phyloP scores from a whole-genome alignment of 2,329 filamentous ascomycete species.

The Acephala macrosclerotiorum region DNA sequence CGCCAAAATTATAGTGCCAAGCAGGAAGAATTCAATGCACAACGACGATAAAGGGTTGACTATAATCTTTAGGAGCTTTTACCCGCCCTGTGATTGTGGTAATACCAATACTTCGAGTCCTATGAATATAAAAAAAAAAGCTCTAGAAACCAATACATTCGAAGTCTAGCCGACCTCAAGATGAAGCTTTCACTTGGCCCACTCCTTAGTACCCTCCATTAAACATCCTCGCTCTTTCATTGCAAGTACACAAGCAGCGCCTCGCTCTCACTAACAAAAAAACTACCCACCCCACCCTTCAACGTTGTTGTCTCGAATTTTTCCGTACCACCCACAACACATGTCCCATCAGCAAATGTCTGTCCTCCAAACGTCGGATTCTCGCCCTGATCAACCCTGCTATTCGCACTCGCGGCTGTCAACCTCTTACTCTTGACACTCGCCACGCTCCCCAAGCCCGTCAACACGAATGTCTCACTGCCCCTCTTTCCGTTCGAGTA shows the following conservation, averaged over 20 bases:
- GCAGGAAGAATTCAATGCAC: too few species aligned
- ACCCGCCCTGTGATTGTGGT: too few species aligned
- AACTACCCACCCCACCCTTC: conserved; percentile 47
- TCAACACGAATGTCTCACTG: conserved; percentile 34
- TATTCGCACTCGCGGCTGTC: conserved; percentile 50
- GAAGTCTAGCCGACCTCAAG: too few species aligned
- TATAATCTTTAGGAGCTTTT: too few species aligned
- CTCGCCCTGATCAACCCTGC: conserved; percentile 53
- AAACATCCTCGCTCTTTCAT: conserved; percentile 7
- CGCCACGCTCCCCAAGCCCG: conserved; percentile 22
- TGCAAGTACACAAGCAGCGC: conserved; percentile 55
- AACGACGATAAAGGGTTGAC: too few species aligned
- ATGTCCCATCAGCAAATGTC: conserved; percentile 54
- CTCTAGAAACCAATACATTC: too few species aligned
- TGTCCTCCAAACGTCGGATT: conserved; percentile 55
- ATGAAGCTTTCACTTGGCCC: too few species aligned
- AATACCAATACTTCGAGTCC: too few species aligned
- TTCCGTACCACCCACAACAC: conserved; percentile 51
- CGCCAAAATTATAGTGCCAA: too few species aligned
- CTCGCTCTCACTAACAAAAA: conserved; percentile 54
- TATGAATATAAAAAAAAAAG: too few species aligned
- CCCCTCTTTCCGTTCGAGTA: conserved; percentile 35
- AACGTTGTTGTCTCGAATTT: conserved; percentile 47
- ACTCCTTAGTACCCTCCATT: too few species aligned
- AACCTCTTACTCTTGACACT: conserved; percentile 38